Conservation (phyloP, 2,329 filamentous ascomycete genomes). For the Graphiopsis chlorocephala region DNA sequence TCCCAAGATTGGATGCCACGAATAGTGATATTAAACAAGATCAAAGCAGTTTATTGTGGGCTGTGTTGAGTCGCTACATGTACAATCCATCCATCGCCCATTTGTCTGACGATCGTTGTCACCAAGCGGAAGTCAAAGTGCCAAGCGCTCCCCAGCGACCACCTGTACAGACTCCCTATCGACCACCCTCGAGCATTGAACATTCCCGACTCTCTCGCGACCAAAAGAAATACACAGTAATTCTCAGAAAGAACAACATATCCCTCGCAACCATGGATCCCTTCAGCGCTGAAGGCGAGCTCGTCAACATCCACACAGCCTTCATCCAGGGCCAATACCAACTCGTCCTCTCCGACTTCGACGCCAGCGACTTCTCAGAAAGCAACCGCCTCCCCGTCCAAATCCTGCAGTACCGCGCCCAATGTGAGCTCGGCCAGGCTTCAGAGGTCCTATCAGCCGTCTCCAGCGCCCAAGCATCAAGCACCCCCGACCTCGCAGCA, state of each 20-base stretch:
- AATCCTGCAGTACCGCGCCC: conserved; percentile 76
- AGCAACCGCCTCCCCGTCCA: conserved; percentile 75
- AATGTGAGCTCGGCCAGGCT: conserved; percentile 76
- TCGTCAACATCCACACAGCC: conserved; percentile 65
- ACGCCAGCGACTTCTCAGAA: conserved; percentile 72
- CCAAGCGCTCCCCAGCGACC: conserved; percentile 7
- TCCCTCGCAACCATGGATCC: conserved; percentile 53
- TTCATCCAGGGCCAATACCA: conserved; percentile 80
- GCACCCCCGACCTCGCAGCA: conserved; percentile 67
- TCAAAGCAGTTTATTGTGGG: background rate
- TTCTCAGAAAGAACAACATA: background rate
- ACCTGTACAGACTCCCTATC: conserved; percentile 6
- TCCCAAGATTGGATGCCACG: too few species aligned
- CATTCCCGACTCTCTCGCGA: background rate
- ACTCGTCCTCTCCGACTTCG: conserved; percentile 74
- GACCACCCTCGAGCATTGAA: background rate
- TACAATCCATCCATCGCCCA: background rate
- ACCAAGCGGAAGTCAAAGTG: conserved; percentile 63
- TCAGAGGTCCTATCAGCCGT: conserved; percentile 68
- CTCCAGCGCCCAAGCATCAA: conserved; percentile 59
- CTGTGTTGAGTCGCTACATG: background rate
- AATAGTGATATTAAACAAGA: background rate
- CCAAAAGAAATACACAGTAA: background rate
- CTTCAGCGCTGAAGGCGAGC: conserved; percentile 64
- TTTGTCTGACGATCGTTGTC: conserved; percentile 73